Evolutionary conservation across 2,329 filamentous ascomycete species (phyloP).

Genomic region (Orbilia javanica): DNA sequence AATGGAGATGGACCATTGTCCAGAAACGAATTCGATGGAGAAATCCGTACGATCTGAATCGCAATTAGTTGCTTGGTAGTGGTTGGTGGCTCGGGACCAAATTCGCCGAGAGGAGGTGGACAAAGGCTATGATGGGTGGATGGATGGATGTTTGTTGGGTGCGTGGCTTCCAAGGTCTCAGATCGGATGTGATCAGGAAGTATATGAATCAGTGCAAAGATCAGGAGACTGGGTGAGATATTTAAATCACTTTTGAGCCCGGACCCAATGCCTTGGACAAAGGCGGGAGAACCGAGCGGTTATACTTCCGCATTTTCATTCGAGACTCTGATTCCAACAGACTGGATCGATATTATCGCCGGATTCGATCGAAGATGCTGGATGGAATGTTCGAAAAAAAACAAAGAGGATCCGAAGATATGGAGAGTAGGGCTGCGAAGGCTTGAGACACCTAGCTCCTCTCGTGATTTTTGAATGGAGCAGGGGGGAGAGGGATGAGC

Average conservation of each 20-base stretch:
- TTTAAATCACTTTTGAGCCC: conserved; percentile 58
- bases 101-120: conserved; percentile 53
- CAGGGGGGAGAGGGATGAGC: background rate
- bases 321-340: conserved; percentile 54
- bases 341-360: conserved; percentile 50
- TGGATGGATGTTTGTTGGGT: conserved; percentile 25
- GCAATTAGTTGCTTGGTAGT: conserved; percentile 32
- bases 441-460: conserved; percentile 35
- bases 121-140: conserved; percentile 23
- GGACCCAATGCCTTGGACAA: conserved; percentile 57
- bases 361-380: conserved; percentile 42
- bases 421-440: conserved; percentile 14
- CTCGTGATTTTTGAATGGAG: conserved; percentile 11
- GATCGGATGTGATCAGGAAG: conserved; percentile 52
- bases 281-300: conserved; percentile 59
- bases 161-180: conserved; percentile 52
- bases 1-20: conserved; percentile 36
- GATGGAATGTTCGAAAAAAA: conserved; percentile 56
- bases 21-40: conserved; percentile 57
- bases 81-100: conserved; percentile 45
- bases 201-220: conserved; percentile 53
- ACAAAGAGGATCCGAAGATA: conserved; percentile 16
- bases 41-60: conserved; percentile 51
- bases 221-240: conserved; percentile 53
- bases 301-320: conserved; percentile 57